Evolutionary conservation across 2,329 filamentous ascomycete species (phyloP), one percentile per base, ranked within the genome.

Genomic region (Sodiomyces alkalinus): DNA sequence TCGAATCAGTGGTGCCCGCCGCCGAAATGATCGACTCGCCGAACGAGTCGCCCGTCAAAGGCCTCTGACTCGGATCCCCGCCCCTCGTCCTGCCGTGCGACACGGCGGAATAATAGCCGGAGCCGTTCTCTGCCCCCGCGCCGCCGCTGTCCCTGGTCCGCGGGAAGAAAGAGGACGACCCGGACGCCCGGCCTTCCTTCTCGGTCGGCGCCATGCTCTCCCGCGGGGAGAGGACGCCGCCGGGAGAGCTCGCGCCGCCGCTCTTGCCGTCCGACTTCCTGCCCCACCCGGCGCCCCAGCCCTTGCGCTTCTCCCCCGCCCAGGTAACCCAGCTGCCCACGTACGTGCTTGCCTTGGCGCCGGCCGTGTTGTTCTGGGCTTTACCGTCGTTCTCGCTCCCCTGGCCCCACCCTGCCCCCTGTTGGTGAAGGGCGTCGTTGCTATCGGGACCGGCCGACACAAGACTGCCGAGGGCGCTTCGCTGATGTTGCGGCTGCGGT

Each of bases 291-390:
- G 43, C 48, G 15, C 52, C 62, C 44, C 60, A 56, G n/a, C 51
- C 56, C 44, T 76, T 80, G 37, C 76, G 64, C 56, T 86, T 87
- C 55, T 90, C 80, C 27, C 74, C 74, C 2, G 74, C 73, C 74
- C 74, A 80, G 0, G 60, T 53, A 2, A 74, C 70, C 74, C 74
- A 80, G 40, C 72, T 76, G 21, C 70, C 73, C 40, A 79, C 64
- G 46, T 77, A 79, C 4, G 72, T 62, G 22, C 69, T 63, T 2
- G 73, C 73, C 41, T 65, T 68, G 29, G 55, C 53, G 10, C 68
- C 59, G 7, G 69, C 62, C 0, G 62, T 55, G 2, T 59, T 52
- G 28, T 60, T 55, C 33, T 61, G 60, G 2, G 60, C 44, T 6
- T 22, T 12, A 6, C 6, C 21, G 21, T 12, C 21, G 21, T 12